phyloP scores from a whole-genome alignment of 2,329 filamentous ascomycete genomes.

The Gaeumannomyces tritici region DNA sequence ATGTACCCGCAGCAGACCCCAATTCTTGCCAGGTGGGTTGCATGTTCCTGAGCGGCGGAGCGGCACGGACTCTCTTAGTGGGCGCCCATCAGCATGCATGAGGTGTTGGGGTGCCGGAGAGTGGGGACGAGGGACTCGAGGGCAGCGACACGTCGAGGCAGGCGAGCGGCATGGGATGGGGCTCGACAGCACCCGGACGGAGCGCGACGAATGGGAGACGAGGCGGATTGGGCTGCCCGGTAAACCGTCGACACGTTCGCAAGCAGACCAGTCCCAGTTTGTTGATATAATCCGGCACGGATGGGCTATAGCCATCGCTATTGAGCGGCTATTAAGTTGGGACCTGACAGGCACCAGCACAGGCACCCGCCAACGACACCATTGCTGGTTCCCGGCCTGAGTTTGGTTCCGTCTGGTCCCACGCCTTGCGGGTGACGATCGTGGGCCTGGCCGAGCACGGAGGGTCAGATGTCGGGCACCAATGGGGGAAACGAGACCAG shows the following conservation, averaged over 20 bases:
- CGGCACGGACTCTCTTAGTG: background rate
- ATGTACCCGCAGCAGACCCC: background rate
- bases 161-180: background rate
- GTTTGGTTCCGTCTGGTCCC: background rate
- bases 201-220: background rate
- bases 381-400: too few species aligned
- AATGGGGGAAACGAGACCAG: background rate
- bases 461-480: background rate
- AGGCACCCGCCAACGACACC: background rate
- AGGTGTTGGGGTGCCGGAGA: background rate
- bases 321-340: background rate
- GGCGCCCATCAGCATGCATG: background rate
- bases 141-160: background rate
- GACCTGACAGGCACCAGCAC: too few species aligned
- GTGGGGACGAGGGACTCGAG: background rate
- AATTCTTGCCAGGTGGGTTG: background rate
- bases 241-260: background rate
- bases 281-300: background rate
- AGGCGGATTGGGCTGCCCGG: background rate
- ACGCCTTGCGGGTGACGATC: background rate
- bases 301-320: background rate
- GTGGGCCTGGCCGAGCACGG: background rate
- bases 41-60: background rate
- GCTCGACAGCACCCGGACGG: background rate
- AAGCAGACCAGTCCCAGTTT: background rate